phyloP scores from a whole-genome alignment of 2,329 filamentous ascomycete genomes.

The Teratosphaeria nubilosa region DNA sequence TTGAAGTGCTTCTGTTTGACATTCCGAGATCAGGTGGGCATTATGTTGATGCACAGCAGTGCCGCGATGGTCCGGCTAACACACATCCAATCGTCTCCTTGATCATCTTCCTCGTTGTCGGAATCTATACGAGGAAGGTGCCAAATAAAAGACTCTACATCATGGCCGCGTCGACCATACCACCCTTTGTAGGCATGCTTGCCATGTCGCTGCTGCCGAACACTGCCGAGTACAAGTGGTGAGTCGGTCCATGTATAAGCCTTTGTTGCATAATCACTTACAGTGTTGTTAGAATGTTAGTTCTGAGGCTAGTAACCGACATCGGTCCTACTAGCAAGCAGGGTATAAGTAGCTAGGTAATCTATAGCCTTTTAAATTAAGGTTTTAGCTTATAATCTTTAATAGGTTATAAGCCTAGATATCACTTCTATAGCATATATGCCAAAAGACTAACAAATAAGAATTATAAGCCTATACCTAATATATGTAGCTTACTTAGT shows the following conservation, averaged over 20 bases:
- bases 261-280: no score
- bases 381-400: no score
- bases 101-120: constrained; percentile 23
- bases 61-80: not conserved
- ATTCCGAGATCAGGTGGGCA: constrained; percentile 19
- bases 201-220: constrained; percentile 27
- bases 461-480: no score
- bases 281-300: no score
- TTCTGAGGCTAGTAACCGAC: no score
- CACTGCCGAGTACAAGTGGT: constrained; percentile 23
- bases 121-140: constrained; percentile 22
- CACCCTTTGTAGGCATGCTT: constrained; percentile 27
- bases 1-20: constrained; percentile 27
- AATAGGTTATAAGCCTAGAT: no score
- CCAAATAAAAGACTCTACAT: constrained; percentile 25
- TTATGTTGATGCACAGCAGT: not conserved
- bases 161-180: constrained; percentile 23
- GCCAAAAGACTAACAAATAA: no score
- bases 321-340: no score
- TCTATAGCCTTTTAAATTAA: no score
- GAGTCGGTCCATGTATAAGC: not conserved
- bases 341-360: no score
- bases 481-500: no score
- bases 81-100: constrained; percentile 17
- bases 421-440: no score